Percentiles rank a stretch among this genome's conserved stretches.
phyloP scores from a whole-genome alignment of 208 protist species.

The Acanthamoeba polyphaga region DNA sequence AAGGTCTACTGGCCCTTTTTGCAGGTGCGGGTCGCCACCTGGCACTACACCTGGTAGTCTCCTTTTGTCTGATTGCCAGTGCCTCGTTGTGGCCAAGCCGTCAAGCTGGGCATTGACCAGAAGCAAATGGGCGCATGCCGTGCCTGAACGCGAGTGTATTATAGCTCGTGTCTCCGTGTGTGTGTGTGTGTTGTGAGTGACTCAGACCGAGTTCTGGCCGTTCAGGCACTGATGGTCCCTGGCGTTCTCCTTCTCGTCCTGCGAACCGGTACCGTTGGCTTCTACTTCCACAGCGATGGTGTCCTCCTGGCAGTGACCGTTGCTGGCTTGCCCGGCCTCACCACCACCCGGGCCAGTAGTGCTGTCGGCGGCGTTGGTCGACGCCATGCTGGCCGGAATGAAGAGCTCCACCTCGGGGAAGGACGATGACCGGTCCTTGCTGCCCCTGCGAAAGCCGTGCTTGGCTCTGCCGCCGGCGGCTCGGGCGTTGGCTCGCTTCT shows the following conservation, averaged over 20 bases:
- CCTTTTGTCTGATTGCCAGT: too few species aligned
- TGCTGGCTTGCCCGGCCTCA: not conserved
- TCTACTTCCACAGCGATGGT: not conserved
- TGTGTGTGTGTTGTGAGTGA: too few species aligned
- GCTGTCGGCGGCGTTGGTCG: not conserved
- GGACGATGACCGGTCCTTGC: not conserved
- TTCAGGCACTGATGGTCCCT: not conserved
- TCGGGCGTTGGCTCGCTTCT: conserved; percentile 29
- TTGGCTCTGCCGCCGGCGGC: not conserved
- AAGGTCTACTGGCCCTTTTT: too few species aligned
- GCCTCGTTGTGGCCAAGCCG: too few species aligned
- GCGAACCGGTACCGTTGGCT: too few species aligned
- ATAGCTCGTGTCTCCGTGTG: not conserved
- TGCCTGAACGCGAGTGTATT: too few species aligned
- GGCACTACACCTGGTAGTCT: too few species aligned
- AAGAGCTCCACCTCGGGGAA: conserved; percentile 49
- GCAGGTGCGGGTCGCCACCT: too few species aligned
- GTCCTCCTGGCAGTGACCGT: not conserved
- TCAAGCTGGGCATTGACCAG: too few species aligned
- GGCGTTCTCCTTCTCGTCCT: not conserved
- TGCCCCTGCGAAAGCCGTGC: conserved; percentile 9
- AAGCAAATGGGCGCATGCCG: too few species aligned
- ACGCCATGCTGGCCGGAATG: conserved; percentile 32
- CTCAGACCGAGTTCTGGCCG: not conserved
- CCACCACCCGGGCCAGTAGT: not conserved